Evolutionary conservation across 2,329 filamentous ascomycete genomes (phyloP).

Genomic region (Plenodomus biglobosus): DNA sequence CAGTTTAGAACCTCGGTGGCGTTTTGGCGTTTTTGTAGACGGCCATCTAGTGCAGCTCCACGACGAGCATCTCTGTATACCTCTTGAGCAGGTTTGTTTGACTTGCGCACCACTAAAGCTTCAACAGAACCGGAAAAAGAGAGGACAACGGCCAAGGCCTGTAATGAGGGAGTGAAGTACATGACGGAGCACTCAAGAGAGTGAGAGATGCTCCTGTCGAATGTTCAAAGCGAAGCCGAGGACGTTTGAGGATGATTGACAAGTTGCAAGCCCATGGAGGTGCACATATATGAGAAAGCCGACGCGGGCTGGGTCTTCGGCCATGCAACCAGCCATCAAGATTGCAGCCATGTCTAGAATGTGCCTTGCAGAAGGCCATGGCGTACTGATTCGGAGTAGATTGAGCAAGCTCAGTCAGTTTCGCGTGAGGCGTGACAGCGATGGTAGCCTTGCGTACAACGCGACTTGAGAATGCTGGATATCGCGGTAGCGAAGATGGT

Average conservation of each 20-base stretch:
- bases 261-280: conserved; percentile 16
- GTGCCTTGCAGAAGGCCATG: conserved; percentile 41
- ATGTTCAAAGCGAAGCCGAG: conserved; percentile 19
- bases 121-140: conserved; percentile 27
- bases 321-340: conserved; percentile 31
- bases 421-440: conserved; percentile 31
- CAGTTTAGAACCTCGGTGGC: conserved; percentile 13
- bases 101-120: conserved; percentile 18
- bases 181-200: conserved; percentile 42
- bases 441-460: conserved; percentile 32
- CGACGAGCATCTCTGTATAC: neutral
- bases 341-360: conserved; percentile 33
- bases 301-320: conserved; percentile 10
- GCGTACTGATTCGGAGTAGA: conserved; percentile 29
- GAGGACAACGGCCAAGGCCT: conserved; percentile 36
- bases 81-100: neutral
- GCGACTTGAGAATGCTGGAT: conserved; percentile 26
- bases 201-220: conserved; percentile 34
- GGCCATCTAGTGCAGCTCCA: conserved; percentile 2
- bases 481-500: conserved; percentile 21
- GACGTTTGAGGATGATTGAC: conserved; percentile 16
- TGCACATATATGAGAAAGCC: conserved; percentile 32
- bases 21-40: conserved; percentile 21
- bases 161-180: conserved; percentile 35
- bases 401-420: conserved; percentile 23